Evolutionary conservation across 257 asterid genomes (phyloP), one percentile per base, ranked within the genome.

Genomic region (Perilla frutescens): DNA sequence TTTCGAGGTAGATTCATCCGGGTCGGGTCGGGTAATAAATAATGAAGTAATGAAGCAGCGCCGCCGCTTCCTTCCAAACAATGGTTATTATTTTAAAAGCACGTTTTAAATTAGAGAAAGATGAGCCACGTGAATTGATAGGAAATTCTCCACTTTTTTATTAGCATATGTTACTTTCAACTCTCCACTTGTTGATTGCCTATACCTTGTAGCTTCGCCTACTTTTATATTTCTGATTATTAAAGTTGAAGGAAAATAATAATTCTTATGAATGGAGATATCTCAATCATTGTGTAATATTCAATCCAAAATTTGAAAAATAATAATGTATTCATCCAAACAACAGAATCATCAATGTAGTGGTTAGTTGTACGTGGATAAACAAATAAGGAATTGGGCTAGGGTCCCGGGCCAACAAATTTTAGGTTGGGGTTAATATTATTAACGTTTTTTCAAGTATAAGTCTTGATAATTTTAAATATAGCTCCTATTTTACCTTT

Each of bases 1-100:
- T 36, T 79, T 75, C 80, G 4, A 20, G 26, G 80, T 36, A 56
- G 77, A 69, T 79, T 63, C 83, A 71, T 9, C 2, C 58, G 54
- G 66, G 10, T 44, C 26, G 55, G 54, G 15, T 43, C 14, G 53
- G 51, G 20, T 1, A 44, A 1, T 8, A 0, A 43, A 1, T 43
- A 9, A 43, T 7, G 4, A 32, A 5, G 3, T 9, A 43, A 4
- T 31, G 57, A 15, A 47, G 72, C 39, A 2, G 63, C 37, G 75
- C 80, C 68, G 68, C 70, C 64, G 29, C 62, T 14, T 4, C 11
- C 36, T 32, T 37, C 44, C 45, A 55, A 66, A 53, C 10, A 9
- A 43, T 44, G 39, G 26, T 1, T 51, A 8, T 8, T 29, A 32
- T 29, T 79, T 45, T 40, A 6, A 26, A 20, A 64, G 49, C 77